Evolutionary conservation across 1,284 basidiomycete genomes (phyloP).

Genomic region (Cerioporus squamosus): DNA sequence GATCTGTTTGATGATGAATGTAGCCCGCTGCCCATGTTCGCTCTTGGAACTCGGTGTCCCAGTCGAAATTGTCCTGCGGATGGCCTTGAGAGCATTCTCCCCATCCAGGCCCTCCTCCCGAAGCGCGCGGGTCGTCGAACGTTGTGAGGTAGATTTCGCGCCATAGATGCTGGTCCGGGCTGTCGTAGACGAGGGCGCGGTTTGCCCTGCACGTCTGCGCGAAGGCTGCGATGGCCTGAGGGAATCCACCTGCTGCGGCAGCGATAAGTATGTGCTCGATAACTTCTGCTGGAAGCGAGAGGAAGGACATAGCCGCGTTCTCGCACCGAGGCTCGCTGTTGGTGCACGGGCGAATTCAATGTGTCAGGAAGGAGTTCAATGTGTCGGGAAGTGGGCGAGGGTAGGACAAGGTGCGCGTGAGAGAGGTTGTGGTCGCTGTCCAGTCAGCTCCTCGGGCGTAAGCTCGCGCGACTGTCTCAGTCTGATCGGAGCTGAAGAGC

Average conservation of each 20-base stretch:
- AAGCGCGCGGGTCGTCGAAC: conserved; percentile 52
- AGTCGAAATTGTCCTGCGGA: conserved; percentile 22
- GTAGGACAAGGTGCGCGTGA: too few relatives aligned
- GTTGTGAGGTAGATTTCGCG: conserved; percentile 51
- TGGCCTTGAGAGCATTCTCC: neutral
- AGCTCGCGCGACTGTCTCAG: neutral
- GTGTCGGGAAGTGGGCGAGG: too few relatives aligned
- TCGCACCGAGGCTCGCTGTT: too few relatives aligned
- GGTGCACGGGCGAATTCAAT: too few relatives aligned
- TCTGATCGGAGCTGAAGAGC: neutral
- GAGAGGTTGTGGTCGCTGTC: too few relatives aligned
- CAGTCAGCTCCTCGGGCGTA: too few relatives aligned
- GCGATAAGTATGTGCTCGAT: conserved; percentile 47
- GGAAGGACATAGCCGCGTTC: conserved; percentile 14
- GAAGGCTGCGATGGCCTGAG: conserved; percentile 43
- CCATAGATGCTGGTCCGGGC: conserved; percentile 55
- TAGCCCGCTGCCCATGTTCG: conserved; percentile 30
- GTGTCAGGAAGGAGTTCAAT: too few relatives aligned
- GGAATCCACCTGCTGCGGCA: conserved; percentile 36
- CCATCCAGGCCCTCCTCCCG: conserved; percentile 19
- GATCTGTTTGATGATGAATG: conserved; percentile 23
- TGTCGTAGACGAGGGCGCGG: conserved; percentile 44
- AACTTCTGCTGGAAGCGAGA: conserved; percentile 42
- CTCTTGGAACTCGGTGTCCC: conserved; percentile 29
- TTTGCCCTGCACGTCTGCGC: conserved; percentile 48